Conservation (phyloP, 805 yeast species). For the Alloascoidea africana region DNA sequence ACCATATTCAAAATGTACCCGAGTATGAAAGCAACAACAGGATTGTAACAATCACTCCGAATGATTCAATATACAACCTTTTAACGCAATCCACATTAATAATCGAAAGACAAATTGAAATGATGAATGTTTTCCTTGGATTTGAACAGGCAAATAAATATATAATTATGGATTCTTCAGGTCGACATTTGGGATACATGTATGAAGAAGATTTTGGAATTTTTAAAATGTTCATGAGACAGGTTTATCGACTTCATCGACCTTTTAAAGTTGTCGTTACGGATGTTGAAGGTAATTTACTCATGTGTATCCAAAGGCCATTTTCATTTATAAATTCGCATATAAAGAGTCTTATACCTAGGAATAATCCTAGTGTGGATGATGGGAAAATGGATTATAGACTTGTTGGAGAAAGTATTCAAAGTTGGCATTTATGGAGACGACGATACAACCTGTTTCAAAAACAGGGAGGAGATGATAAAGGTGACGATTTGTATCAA, state of each 20-base stretch:
- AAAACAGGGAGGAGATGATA: constrained; percentile 19
- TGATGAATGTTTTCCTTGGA: constrained; percentile 76
- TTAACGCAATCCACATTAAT: constrained; percentile 73
- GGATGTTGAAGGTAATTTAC: constrained; percentile 42
- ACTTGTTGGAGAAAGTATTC: constrained; percentile 71
- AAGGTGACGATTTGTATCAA: constrained; percentile 57
- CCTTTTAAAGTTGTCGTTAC: constrained; percentile 68
- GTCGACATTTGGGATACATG: constrained; percentile 67
- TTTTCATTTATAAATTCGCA: constrained; percentile 84
- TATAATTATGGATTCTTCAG: constrained; percentile 50
- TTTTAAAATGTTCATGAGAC: constrained; percentile 59
- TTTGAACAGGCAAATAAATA: constrained; percentile 86
- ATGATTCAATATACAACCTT: constrained; percentile 46
- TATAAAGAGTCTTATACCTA: constrained; percentile 56
- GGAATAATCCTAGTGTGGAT: constrained; percentile 16
- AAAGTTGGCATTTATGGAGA: constrained; percentile 93
- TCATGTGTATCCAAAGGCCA: constrained; percentile 62
- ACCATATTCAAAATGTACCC: no score
- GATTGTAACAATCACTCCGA: constrained; percentile 34
- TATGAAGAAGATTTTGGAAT: constrained; percentile 68
- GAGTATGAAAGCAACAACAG: no score
- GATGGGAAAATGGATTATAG: constrained; percentile 29
- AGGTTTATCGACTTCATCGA: constrained; percentile 70
- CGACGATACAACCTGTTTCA: constrained; percentile 69
- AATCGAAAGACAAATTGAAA: constrained; percentile 77